Percentiles rank a stretch among this genome's conserved stretches.
These are phyloP conservation scores for Aspergillus fischeri DNA, from an alignment of 2,329 filamentous ascomycete genomes.

Conservation along the genomic window DNA sequence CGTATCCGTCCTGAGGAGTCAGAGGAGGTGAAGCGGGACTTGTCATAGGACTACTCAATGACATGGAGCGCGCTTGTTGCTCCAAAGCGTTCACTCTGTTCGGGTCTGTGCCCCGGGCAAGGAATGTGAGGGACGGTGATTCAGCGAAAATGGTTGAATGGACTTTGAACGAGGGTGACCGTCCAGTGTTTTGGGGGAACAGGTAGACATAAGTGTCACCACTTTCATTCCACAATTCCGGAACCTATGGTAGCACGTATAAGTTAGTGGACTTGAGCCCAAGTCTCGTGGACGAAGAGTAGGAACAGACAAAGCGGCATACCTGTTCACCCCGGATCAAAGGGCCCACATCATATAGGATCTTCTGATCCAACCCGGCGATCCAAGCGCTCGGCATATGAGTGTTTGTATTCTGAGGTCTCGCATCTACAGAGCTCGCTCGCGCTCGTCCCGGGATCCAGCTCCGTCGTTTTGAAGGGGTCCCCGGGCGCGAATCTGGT, in stretches of 20 bases:
- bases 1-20: conserved; percentile 27
- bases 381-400: conserved; percentile 53
- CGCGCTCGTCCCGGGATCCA: conserved; percentile 42
- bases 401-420: conserved; percentile 16
- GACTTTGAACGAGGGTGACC: conserved; percentile 58
- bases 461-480: conserved; percentile 39
- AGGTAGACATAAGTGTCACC: conserved; percentile 63
- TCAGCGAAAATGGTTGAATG: conserved; percentile 56
- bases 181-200: conserved; percentile 54
- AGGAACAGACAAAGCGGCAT: conserved; percentile 17
- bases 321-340: conserved; percentile 52
- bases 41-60: conserved; percentile 23
- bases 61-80: conserved; percentile 28
- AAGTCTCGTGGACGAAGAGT: background rate
- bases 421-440: conserved; percentile 30
- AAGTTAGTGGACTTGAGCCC: conserved; percentile 3
- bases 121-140: conserved; percentile 52
- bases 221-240: conserved; percentile 59
- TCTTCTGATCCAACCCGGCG: conserved; percentile 53
- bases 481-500: conserved; percentile 31
- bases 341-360: conserved; percentile 52
- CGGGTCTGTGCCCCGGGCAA: conserved; percentile 50
- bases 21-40: conserved; percentile 26
- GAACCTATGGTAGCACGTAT: conserved; percentile 36
- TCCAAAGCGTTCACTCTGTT: conserved; percentile 37